A percentile compares a stretch with the other conserved stretches of the same genome.
Evolutionary conservation across 768 basidiomycete species (phyloP).

Genomic region (Floccularia luteovirens): DNA sequence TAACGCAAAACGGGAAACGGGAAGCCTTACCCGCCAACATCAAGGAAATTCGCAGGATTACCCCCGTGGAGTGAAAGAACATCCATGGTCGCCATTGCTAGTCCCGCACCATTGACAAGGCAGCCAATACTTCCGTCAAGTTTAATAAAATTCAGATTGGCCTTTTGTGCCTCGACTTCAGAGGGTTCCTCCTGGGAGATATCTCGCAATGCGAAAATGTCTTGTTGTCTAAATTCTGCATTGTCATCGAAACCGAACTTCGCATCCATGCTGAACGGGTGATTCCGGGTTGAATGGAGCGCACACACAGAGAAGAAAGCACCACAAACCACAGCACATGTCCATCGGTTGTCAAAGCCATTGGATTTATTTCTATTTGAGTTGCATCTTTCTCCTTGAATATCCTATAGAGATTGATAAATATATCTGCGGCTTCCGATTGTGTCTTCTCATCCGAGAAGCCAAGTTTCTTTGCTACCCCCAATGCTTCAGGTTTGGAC

Average conservation of each 20-base stretch:
- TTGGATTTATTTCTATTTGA: slow-evolving; percentile 98
- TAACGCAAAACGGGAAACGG: too few species aligned
- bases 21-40: slow-evolving; percentile 83
- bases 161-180: slow-evolving; percentile 96
- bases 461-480: slow-evolving; percentile 84
- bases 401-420: slow-evolving; percentile 89
- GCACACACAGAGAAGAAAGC: slow-evolving; percentile 15
- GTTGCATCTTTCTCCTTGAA: slow-evolving; percentile 99
- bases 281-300: slow-evolving; percentile 3
- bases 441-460: slow-evolving; percentile 69
- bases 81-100: slow-evolving; percentile 99
- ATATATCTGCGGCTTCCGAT: slow-evolving; percentile 86
- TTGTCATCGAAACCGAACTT: slow-evolving; percentile 99
- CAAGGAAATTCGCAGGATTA: slow-evolving; percentile 97
- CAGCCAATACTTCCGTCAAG: slow-evolving; percentile 96
- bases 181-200: slow-evolving; percentile 93
- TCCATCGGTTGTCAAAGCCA: slow-evolving; percentile 89
- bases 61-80: slow-evolving; percentile 95
- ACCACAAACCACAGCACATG: slow-evolving; percentile 96
- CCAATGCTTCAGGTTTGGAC: slow-evolving; percentile 59
- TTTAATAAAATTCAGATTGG: slow-evolving; percentile 97
- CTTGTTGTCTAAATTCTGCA: slow-evolving; percentile 94
- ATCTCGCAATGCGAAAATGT: slow-evolving; percentile 85
- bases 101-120: slow-evolving; percentile 95
- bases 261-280: slow-evolving; percentile 86